Percentiles rank a stretch among this genome's conserved stretches.
Evolutionary conservation across 176 grass and related monocot genomes (phyloP).

Genomic region (maize (Zea mays)): DNA sequence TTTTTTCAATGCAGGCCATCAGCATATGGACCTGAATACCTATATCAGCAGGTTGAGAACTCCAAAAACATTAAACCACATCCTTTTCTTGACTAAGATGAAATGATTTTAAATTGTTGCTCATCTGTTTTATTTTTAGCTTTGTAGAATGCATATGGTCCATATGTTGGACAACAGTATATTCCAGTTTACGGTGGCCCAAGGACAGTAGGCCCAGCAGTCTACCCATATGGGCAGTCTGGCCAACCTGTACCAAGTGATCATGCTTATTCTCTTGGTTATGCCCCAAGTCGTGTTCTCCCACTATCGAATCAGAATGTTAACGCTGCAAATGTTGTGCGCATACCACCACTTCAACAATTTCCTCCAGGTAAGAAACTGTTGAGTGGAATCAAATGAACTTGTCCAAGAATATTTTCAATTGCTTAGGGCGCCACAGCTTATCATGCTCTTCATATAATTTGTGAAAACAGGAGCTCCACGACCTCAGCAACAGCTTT

Average conservation of each 20-base stretch:
- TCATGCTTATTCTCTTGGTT: slow-evolving; percentile 59
- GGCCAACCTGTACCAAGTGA: slow-evolving; percentile 50
- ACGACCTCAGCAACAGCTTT: slow-evolving; percentile 54
- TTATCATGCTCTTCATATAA: neutral
- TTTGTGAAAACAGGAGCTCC: slow-evolving; percentile 48
- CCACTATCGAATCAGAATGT: slow-evolving; percentile 59
- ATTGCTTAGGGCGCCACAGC: neutral
- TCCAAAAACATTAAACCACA: slow-evolving; percentile 9
- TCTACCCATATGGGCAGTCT: slow-evolving; percentile 71
- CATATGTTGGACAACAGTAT: slow-evolving; percentile 68
- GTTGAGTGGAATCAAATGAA: neutral
- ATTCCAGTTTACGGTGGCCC: slow-evolving; percentile 59
- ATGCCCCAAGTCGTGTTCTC: slow-evolving; percentile 53
- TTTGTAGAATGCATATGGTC: slow-evolving; percentile 76
- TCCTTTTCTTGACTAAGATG: no score
- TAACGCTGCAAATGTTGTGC: slow-evolving; percentile 41
- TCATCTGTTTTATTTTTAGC: slow-evolving; percentile 55
- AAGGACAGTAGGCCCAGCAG: slow-evolving; percentile 51
- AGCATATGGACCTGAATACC: slow-evolving; percentile 67
- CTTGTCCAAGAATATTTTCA: neutral
- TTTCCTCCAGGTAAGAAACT: slow-evolving; percentile 60
- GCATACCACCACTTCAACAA: slow-evolving; percentile 53
- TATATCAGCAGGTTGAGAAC: slow-evolving; percentile 69
- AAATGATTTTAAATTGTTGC: slow-evolving; percentile 14
- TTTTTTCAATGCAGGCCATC: slow-evolving; percentile 56